Evolutionary conservation across 2,329 filamentous ascomycete genomes (phyloP).

Genomic region (Uncinocarpus reesii): DNA sequence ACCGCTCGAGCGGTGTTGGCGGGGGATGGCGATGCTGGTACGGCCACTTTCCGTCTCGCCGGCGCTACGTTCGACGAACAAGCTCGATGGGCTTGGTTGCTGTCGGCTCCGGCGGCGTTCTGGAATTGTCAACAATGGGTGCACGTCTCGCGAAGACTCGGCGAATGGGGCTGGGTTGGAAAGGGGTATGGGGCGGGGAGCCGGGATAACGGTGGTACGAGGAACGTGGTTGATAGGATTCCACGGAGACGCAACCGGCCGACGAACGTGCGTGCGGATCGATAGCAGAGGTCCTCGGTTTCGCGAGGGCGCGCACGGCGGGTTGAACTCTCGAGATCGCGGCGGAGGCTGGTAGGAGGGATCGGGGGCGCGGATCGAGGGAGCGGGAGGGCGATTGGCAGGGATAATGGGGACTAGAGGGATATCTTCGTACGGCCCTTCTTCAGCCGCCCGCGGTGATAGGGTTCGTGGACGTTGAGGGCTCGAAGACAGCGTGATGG

Average conservation of each 20-base stretch:
- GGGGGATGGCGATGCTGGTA: conserved; percentile 45
- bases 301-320: conserved; percentile 9
- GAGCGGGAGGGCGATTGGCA: conserved; percentile 9
- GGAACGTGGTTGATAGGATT: conserved; percentile 54
- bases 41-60: conserved; percentile 39
- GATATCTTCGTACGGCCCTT: conserved; percentile 21
- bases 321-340: conserved; percentile 8
- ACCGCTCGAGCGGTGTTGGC: conserved; percentile 31
- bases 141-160: conserved; percentile 34
- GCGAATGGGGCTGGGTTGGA: conserved; percentile 27
- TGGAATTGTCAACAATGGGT: conserved; percentile 48
- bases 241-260: conserved; percentile 44
- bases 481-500: conserved; percentile 24
- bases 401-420: conserved; percentile 17
- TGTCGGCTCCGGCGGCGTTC: conserved; percentile 47
- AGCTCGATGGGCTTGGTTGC: conserved; percentile 38
- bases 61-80: conserved; percentile 41
- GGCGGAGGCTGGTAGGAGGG: conserved; percentile 17
- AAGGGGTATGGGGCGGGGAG: conserved; percentile 26
- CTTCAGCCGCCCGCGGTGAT: conserved; percentile 35
- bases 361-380: conserved; percentile 14
- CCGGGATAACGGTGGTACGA: conserved; percentile 40
- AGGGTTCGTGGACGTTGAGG: conserved; percentile 20
- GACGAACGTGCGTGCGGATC: conserved; percentile 21
- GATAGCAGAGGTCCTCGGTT: conserved; percentile 13